phyloP scores from a whole-genome alignment of 2,329 filamentous ascomycete genomes.

The Emergomyces orientalis region DNA sequence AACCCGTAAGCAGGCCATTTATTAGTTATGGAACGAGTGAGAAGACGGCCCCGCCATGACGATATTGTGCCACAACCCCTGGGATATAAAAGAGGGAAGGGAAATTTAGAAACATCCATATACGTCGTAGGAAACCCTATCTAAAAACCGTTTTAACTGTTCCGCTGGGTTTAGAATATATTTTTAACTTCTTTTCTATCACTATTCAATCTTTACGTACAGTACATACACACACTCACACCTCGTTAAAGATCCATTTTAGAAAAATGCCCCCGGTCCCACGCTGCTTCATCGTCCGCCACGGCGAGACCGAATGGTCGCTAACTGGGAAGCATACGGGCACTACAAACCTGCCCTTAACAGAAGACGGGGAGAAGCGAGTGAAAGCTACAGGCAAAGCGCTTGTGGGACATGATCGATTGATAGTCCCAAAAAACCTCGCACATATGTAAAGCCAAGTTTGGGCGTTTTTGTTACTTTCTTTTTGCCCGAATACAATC shows the following conservation, averaged over 20 bases:
- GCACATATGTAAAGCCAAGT: constrained; percentile 60
- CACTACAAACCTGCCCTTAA: constrained; percentile 75
- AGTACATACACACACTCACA: not conserved
- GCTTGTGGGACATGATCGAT: constrained; percentile 69
- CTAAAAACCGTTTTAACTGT: no score
- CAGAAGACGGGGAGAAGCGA: constrained; percentile 67
- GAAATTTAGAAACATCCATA: not conserved
- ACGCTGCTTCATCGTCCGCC: constrained; percentile 71
- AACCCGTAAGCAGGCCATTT: not conserved
- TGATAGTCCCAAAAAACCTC: constrained; percentile 74
- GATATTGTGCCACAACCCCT: not conserved
- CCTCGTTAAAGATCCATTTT: not conserved
- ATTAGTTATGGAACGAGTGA: not conserved
- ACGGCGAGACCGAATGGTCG: constrained; percentile 95
- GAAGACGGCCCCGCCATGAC: not conserved
- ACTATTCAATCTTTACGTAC: no score
- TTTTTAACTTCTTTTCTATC: not conserved
- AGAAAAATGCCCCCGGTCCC: constrained; percentile 44
- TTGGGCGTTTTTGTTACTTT: not conserved
- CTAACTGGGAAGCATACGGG: constrained; percentile 79
- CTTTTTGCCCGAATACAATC: not conserved
- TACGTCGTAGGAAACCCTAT: not conserved
- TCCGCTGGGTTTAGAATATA: not conserved
- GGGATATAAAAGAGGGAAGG: not conserved
- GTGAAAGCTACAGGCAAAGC: constrained; percentile 69